A percentile compares a stretch with the other conserved stretches of the same genome.
These are phyloP conservation scores for Lodderomyces orthopsilosis DNA, from an alignment of 1,139 yeast species.

Conservation along the genomic window DNA sequence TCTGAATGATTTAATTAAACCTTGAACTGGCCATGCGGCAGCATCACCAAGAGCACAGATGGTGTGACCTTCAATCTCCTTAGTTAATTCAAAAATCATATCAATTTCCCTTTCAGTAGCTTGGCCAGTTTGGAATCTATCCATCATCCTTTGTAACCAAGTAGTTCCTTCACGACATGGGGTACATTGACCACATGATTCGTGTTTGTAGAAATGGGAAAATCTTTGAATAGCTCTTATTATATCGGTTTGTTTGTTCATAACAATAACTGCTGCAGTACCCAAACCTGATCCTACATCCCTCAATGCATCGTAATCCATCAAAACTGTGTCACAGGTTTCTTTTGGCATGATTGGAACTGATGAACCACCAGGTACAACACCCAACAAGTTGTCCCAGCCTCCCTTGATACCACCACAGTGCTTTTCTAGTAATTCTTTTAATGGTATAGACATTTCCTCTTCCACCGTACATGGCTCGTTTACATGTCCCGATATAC, in stretches of 20 bases:
- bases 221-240: constrained; percentile 83
- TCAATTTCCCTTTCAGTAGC: constrained; percentile 79
- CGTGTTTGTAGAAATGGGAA: constrained; percentile 80
- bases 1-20: constrained; percentile 76
- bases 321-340: constrained; percentile 62
- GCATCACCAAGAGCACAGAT: constrained; percentile 92
- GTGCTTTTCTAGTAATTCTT: constrained; percentile 77
- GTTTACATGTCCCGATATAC: constrained; percentile 86
- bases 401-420: constrained; percentile 91
- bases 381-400: constrained; percentile 85
- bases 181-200: constrained; percentile 91
- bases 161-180: constrained; percentile 95
- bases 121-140: constrained; percentile 73
- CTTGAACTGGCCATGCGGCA: constrained; percentile 92
- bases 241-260: constrained; percentile 82
- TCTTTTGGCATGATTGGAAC: constrained; percentile 75
- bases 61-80: constrained; percentile 86
- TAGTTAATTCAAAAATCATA: constrained; percentile 75
- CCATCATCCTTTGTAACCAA: constrained; percentile 81
- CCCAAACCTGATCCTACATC: constrained; percentile 87
- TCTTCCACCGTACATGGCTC: constrained; percentile 92
- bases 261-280: constrained; percentile 87
- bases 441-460: constrained; percentile 85
- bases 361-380: constrained; percentile 86
- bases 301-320: constrained; percentile 85